These are phyloP conservation scores for Hanseniaspora taiwanica DNA, from an alignment of 805 yeast genomes.

Conservation along the genomic window DNA sequence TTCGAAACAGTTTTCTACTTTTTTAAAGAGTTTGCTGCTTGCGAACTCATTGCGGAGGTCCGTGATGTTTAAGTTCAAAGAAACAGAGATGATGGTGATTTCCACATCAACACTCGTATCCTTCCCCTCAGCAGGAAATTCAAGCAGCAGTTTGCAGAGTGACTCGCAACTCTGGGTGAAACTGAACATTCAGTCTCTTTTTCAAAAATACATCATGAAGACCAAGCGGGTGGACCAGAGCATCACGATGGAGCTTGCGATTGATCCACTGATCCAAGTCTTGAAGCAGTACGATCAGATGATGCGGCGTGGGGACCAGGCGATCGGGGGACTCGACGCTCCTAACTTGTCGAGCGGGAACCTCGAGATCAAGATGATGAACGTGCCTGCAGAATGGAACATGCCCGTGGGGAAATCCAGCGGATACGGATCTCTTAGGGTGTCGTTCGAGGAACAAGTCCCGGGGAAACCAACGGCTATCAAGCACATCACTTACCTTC, in stretches of 20 bases:
- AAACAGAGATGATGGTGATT: slow-evolving; percentile 20
- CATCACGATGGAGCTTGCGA: slow-evolving; percentile 21
- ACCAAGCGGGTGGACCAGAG: slow-evolving; percentile 18
- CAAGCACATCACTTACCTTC: slow-evolving; percentile 56
- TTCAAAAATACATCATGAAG: slow-evolving; percentile 15
- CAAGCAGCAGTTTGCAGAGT: slow-evolving; percentile 9
- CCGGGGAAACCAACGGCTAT: slow-evolving; percentile 30
- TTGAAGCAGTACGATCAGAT: slow-evolving; percentile 19
- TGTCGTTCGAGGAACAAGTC: slow-evolving; percentile 32
- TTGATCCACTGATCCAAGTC: slow-evolving; percentile 19
- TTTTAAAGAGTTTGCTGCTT: slow-evolving; percentile 2
- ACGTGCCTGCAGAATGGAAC: neutral
- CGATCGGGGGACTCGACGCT: neutral
- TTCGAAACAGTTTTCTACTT: slow-evolving; percentile 7
- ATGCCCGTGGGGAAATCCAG: neutral
- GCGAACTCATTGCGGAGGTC: slow-evolving; percentile 21
- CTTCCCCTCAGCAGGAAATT: neutral
- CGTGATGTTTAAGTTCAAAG: slow-evolving; percentile 21
- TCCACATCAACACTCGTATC: slow-evolving; percentile 11
- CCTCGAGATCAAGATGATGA: neutral
- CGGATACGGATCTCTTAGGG: neutral
- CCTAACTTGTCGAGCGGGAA: neutral
- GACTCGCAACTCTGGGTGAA: slow-evolving; percentile 24
- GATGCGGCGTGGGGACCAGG: slow-evolving; percentile 15
- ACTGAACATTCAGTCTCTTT: slow-evolving; percentile 20